phyloP scores from a whole-genome alignment of 345 rosid species.

The Balakata baccata region DNA sequence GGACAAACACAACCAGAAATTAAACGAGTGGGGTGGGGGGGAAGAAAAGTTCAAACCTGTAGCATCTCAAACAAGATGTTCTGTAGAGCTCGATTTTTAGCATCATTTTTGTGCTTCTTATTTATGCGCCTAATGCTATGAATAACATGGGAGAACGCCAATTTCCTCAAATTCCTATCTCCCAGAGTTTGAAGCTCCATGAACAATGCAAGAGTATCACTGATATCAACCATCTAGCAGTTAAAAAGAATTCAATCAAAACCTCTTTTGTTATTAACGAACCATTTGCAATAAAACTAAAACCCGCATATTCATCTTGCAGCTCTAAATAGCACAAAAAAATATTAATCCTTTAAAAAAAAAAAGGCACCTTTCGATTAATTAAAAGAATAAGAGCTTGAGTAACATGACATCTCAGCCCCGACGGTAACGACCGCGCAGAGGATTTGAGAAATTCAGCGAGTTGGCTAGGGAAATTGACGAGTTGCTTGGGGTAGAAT shows the following conservation, averaged over 20 bases:
- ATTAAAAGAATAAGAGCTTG: conserved; percentile 74
- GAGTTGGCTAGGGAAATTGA: conserved; percentile 59
- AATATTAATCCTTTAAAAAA: not conserved
- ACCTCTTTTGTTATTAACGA: not conserved
- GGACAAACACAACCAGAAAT: not conserved
- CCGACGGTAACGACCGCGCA: conserved; percentile 63
- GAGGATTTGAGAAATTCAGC: conserved; percentile 67
- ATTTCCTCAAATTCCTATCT: conserved; percentile 62
- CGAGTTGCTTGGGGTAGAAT: conserved; percentile 65
- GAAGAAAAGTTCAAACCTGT: conserved; percentile 43
- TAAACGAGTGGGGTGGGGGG: not conserved
- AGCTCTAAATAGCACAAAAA: not conserved
- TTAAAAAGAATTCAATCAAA: not conserved
- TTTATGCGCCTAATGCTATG: conserved; percentile 77
- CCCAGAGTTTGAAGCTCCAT: conserved; percentile 82
- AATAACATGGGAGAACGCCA: conserved; percentile 78
- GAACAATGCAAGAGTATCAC: conserved; percentile 63
- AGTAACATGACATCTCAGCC: conserved; percentile 64
- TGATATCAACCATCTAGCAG: conserved; percentile 60
- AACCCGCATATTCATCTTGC: not conserved
- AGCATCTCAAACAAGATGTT: conserved; percentile 62
- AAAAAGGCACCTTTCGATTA: conserved; percentile 53
- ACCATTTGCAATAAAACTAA: not conserved
- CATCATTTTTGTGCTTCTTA: conserved; percentile 67
- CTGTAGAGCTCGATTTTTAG: conserved; percentile 71